Percentiles rank a stretch among this genome's conserved stretches.
phyloP scores from a whole-genome alignment of 495 filamentous ascomycete species.

The Penicilliopsis zonata region DNA sequence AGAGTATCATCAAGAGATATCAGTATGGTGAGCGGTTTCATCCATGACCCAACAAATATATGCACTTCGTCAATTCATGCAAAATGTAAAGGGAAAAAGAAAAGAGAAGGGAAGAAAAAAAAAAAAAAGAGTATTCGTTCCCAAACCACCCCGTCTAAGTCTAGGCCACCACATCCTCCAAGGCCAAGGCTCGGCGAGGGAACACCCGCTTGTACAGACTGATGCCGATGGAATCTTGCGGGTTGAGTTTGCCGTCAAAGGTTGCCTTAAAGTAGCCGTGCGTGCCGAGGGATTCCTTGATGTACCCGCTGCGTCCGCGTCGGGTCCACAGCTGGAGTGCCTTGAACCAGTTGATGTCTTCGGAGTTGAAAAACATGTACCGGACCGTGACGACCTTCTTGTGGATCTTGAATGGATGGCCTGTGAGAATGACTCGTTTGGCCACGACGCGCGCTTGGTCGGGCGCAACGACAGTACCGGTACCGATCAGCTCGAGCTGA shows the following conservation, averaged over 20 bases:
- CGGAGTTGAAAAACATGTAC: slow-evolving; percentile 98
- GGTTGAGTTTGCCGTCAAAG: slow-evolving; percentile 91
- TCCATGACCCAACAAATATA: not conserved
- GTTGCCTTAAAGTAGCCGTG: slow-evolving; percentile 99
- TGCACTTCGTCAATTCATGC: slow-evolving; percentile 1
- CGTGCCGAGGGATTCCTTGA: slow-evolving; percentile 90
- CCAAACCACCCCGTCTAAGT: not conserved
- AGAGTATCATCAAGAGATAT: slow-evolving; percentile 1
- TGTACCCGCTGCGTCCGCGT: slow-evolving; percentile 71
- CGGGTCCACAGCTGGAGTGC: slow-evolving; percentile 90
- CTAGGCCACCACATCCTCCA: slow-evolving; percentile 28
- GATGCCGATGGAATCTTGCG: slow-evolving; percentile 84
- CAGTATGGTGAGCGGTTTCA: not conserved
- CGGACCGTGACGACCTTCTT: slow-evolving; percentile 90
- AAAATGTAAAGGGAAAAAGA: no score
- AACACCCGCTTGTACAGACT: slow-evolving; percentile 91
- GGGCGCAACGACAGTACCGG: slow-evolving; percentile 72
- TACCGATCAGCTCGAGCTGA: slow-evolving; percentile 60
- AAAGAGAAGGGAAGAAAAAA: no score
- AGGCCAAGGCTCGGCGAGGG: slow-evolving; percentile 53
- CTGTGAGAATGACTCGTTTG: slow-evolving; percentile 88
- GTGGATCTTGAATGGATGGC: slow-evolving; percentile 97
- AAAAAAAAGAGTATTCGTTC: not conserved
- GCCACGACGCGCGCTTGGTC: slow-evolving; percentile 73
- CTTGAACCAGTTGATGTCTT: slow-evolving; percentile 95